These are phyloP conservation scores for Secale cereale DNA, from an alignment of 176 grass and related monocot genomes.

Conservation along the genomic window DNA sequence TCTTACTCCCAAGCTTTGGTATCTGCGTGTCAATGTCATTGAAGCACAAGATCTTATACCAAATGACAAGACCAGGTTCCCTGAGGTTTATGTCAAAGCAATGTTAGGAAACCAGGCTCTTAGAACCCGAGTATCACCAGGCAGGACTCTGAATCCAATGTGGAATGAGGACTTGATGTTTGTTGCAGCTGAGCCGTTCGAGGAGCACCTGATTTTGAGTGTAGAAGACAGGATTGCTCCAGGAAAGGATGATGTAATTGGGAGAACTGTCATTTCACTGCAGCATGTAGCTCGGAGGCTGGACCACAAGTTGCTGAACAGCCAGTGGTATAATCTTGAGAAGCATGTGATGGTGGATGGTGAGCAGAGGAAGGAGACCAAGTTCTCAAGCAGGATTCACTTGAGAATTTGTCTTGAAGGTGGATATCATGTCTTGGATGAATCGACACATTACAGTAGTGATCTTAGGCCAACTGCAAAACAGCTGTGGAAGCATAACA, in stretches of 20 bases:
- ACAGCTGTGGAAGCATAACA: slow-evolving; percentile 63
- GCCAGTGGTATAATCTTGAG: slow-evolving; percentile 55
- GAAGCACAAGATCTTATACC: slow-evolving; percentile 65
- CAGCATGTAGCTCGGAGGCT: slow-evolving; percentile 54
- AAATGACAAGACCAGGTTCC: slow-evolving; percentile 50
- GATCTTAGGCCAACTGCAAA: slow-evolving; percentile 74
- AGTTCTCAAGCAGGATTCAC: slow-evolving; percentile 69
- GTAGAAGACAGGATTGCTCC: slow-evolving; percentile 58
- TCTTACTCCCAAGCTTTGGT: slow-evolving; percentile 78
- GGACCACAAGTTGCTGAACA: slow-evolving; percentile 40
- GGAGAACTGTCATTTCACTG: slow-evolving; percentile 42
- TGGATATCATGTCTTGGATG: slow-evolving; percentile 75
- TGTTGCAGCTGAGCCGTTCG: slow-evolving; percentile 64
- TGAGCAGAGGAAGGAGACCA: slow-evolving; percentile 56
- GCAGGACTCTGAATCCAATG: slow-evolving; percentile 56
- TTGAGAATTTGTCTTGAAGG: slow-evolving; percentile 65
- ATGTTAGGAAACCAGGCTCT: slow-evolving; percentile 53
- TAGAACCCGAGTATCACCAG: slow-evolving; percentile 35
- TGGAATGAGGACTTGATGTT: slow-evolving; percentile 78
- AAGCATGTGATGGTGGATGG: slow-evolving; percentile 68
- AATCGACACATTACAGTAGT: slow-evolving; percentile 75
- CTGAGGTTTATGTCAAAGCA: slow-evolving; percentile 63
- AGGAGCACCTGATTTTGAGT: slow-evolving; percentile 59
- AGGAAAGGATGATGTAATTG: slow-evolving; percentile 61
- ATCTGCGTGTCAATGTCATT: slow-evolving; percentile 67